phyloP scores from a whole-genome alignment of 768 basidiomycete species.

The Gelatoporia subvermispora region DNA sequence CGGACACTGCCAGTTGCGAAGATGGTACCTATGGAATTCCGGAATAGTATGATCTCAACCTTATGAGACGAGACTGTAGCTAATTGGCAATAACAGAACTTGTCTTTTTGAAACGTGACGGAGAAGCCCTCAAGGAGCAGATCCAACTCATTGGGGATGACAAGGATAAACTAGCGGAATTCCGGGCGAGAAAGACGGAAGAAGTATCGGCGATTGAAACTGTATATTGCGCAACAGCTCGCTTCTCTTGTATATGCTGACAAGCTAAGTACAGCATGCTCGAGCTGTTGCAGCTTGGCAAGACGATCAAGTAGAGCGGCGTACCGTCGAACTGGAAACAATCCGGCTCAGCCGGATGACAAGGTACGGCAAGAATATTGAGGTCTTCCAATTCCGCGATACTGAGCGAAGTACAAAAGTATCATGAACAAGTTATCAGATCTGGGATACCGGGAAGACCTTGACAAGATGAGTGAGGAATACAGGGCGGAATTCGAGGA shows the following conservation, averaged over 20 bases:
- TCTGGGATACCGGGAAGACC: slow-evolving; percentile 4
- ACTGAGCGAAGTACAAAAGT: not conserved
- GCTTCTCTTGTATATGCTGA: no score
- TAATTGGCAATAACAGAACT: not conserved
- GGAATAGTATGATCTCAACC: not conserved
- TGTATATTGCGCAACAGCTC: not conserved
- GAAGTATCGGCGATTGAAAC: not conserved
- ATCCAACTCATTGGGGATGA: slow-evolving; percentile 1
- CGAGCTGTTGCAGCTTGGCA: slow-evolving; percentile 1
- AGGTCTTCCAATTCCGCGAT: no score
- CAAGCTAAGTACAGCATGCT: not conserved
- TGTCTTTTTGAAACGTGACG: not conserved
- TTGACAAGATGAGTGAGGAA: slow-evolving; percentile 3
- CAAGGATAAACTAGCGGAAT: not conserved
- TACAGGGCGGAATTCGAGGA: slow-evolving; percentile 4
- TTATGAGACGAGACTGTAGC: no score
- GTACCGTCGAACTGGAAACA: slow-evolving; percentile 1
- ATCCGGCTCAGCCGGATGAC: slow-evolving; percentile 1
- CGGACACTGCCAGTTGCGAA: not conserved
- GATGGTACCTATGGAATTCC: slow-evolving; percentile 6
- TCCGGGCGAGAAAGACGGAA: not conserved
- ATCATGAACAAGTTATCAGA: slow-evolving; percentile 4
- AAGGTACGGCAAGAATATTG: not conserved
- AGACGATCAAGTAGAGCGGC: not conserved
- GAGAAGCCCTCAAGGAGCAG: not conserved